Base-by-base conservation (phyloP, 1,139 yeast genomes). In the Blastobotrys malaysiensis region DNA sequence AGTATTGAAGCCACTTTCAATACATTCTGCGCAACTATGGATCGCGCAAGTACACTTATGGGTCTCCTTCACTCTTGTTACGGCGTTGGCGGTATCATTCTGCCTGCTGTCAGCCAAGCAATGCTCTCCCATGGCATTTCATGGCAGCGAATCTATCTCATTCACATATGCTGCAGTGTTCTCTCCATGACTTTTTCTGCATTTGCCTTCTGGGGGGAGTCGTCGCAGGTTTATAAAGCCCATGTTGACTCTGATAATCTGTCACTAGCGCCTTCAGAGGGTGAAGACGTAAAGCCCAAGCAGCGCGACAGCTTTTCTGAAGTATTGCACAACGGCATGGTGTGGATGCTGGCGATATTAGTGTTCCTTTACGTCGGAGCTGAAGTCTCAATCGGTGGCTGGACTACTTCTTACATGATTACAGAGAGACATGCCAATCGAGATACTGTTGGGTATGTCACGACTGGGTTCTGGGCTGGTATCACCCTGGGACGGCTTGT, bases 391-490 rank as follows among this genome's bases (percentile, higher is more conserved):
- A 65, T 82, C 59, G 88, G 85, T 22, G 88, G 87, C 24, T 84
- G 88, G 88, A 76, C 81, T 43, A 85, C 82, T 43, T 80, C 88
- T 0, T 84, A 74, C 60, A 71, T 83, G 59, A 73, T 81, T 48
- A 79, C 78, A 51, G 81, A 80, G 61, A 73, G 88, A 50, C 70
- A 73, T 46, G 85, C 82, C 1, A 68, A 72, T 52, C 62, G 70
- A 3, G 58, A 63, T 0, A 66, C 76, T 2, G 76, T 77, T 48
- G 88, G 88, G 19, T 83, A 82, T 61, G 83, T 82, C 31, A 79
- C 85, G 1, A 80, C 87, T 9, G 88, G 88, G 0, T 82, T 79
- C 61, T 84, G 88, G 89, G 82, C 77, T 14, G 90, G 89, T 5
- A 69, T 84, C 39, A 81, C 88, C 0, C 24, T 82, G 2, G 88